Conservation (phyloP, 306 rosid species). For the Prunus mira region DNA sequence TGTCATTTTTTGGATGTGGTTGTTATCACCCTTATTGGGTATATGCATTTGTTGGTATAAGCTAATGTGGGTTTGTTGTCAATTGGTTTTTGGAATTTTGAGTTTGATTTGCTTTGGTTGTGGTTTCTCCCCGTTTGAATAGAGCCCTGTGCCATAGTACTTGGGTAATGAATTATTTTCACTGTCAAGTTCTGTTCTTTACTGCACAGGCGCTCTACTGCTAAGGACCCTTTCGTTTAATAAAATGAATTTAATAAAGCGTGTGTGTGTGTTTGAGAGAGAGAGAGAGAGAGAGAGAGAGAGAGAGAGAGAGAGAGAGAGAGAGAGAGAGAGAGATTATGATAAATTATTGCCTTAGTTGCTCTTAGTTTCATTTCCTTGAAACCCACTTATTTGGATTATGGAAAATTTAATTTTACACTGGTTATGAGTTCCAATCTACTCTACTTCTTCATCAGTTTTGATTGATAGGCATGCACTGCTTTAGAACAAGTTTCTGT, state of each 20-base stretch:
- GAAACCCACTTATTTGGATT: not conserved
- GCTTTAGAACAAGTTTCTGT: not conserved
- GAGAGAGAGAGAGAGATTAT: not conserved
- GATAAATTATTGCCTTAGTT: not conserved
- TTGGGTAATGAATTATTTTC: not conserved
- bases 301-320: not conserved
- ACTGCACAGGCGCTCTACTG: not conserved
- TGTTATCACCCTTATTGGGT: not conserved
- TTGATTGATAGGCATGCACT: conserved; percentile 5
- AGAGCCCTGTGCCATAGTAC: not conserved
- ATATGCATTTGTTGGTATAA: not conserved
- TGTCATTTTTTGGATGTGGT: not conserved
- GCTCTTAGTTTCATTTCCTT: not conserved
- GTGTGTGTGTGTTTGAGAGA: not conserved
- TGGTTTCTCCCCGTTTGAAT: not conserved
- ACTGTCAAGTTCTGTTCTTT: not conserved
- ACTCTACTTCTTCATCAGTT: not conserved
- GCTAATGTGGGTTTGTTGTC: conserved; percentile 10
- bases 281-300: not conserved
- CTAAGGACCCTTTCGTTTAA: not conserved
- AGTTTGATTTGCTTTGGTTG: not conserved
- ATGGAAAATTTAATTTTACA: not conserved
- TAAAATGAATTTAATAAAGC: not conserved
- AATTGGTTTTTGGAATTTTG: conserved; percentile 3
- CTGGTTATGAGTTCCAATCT: not conserved